Evolutionary conservation across 441 rosid species (phyloP).

Genomic region (Omphalea diandra): DNA sequence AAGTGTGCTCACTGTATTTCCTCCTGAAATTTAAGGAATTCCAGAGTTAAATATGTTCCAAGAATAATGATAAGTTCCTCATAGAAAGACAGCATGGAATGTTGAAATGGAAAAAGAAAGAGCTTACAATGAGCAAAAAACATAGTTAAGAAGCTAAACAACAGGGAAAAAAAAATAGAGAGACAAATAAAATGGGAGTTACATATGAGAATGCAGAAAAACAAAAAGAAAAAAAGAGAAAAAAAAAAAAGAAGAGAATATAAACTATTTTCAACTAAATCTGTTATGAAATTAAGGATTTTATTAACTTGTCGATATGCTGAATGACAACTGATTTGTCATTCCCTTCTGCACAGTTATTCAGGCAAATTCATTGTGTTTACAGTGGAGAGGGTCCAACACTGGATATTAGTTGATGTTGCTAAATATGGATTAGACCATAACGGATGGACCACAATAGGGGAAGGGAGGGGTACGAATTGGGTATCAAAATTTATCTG

Average conservation of each 20-base stretch:
- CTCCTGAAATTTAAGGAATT: slow-evolving; percentile 51
- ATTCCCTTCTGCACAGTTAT: background rate
- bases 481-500: too few relatives aligned
- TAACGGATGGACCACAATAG: too few relatives aligned
- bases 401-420: too few relatives aligned
- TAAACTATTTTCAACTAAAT: background rate
- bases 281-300: background rate
- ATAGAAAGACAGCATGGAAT: background rate
- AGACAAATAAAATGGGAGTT: background rate
- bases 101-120: background rate
- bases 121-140: slow-evolving; percentile 89
- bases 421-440: too few relatives aligned
- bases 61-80: slow-evolving; percentile 12
- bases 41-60: background rate
- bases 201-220: background rate
- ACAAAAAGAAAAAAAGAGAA: background rate
- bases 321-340: background rate
- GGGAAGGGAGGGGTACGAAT: too few relatives aligned
- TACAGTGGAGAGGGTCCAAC: background rate
- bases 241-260: background rate
- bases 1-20: slow-evolving; percentile 73
- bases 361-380: background rate
- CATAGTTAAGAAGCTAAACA: slow-evolving; percentile 87
- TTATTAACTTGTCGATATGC: background rate
- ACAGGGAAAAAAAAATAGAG: background rate